Percentiles rank a stretch among this genome's conserved stretches.
phyloP scores from a whole-genome alignment of 176 grass and related monocot genomes.

The Carex littledalei region DNA sequence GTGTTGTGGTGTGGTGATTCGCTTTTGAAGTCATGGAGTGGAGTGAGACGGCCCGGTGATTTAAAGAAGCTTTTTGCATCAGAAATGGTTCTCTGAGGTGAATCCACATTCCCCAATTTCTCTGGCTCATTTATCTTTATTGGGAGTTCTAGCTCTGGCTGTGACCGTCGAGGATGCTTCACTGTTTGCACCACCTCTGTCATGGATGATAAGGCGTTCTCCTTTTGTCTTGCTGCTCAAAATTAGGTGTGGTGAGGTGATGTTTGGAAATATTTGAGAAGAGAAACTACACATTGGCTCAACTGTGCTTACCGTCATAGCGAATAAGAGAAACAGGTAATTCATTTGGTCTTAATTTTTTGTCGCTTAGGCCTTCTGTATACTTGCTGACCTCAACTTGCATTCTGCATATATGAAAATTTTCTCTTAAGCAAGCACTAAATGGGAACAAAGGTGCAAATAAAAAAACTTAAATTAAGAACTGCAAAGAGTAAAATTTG shows the following conservation, averaged over 20 bases:
- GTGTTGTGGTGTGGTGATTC: conserved; percentile 40
- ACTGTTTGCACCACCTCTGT: conserved; percentile 88
- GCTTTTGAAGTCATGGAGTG: conserved; percentile 47
- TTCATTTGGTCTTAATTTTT: conserved; percentile 80
- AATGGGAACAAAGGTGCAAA: not conserved
- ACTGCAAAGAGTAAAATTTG: not conserved
- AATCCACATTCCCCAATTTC: conserved; percentile 22
- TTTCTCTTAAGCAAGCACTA: not conserved
- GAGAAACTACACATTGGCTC: not conserved
- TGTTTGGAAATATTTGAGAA: not conserved
- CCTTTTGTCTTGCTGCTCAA: conserved; percentile 72
- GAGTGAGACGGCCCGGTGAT: conserved; percentile 37
- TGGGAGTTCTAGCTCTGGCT: conserved; percentile 24
- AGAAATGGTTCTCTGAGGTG: conserved; percentile 20
- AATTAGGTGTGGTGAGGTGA: not conserved
- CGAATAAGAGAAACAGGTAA: conserved; percentile 92
- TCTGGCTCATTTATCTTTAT: conserved; percentile 31
- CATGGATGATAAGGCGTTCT: conserved; percentile 80
- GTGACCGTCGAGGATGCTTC: conserved; percentile 51
- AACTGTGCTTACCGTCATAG: conserved; percentile 59
- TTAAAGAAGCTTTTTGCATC: conserved; percentile 30
- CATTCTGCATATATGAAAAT: conserved; percentile 51
- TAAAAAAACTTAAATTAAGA: not conserved
- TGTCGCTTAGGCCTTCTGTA: conserved; percentile 90
- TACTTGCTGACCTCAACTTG: conserved; percentile 99